Base-by-base conservation (phyloP, 1,284 basidiomycete species). In the Microbotryum violaceum region DNA sequence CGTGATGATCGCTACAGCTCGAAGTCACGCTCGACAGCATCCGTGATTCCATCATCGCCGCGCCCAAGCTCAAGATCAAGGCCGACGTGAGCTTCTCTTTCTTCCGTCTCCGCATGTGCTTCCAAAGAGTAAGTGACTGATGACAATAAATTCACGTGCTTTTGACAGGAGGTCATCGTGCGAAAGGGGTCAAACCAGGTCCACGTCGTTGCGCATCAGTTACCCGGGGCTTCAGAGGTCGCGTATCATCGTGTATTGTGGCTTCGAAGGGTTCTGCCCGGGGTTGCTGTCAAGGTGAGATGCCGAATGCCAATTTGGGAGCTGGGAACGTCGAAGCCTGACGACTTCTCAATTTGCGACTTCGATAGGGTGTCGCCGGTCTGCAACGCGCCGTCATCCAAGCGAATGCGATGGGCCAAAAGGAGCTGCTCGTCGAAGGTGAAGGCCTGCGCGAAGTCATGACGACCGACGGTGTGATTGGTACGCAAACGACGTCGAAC, bases 361-460 rank as follows among this genome's bases (percentile, higher is more conserved):
- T 21, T 47, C 4, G 45, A 25, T 68, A 89, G 87, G 92, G 92
- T 56, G 85, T 93, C 8, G 80, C 86, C 0, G 85, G 84, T 4
- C 87, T 96, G 66, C 84, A 89, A 61, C 85, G 92, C 65, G 91
- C 91, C 2, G 85, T 97, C 71, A 94, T 97, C 75, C 89, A 89
- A 74, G 88, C 91, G 61, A 86, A 88, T 67, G 83, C 88, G 55
- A 85, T 89, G 64, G 87, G 86, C 2, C 84, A 85, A 74, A 89
- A 89, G 72, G 72, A 75, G 60, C 77, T 97, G 9, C 82, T 97
- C 8, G 90, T 96, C 1, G 92, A 97, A 79, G 96, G 96, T 10
- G 96, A 98, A 75, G 96, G 96, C n/a, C 79, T 99, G 63, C 86
- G 91, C 71, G 89, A 91, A 72, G 94, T 97, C 71, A 98, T 99